Evolutionary conservation across 805 yeast species (phyloP).

Genomic region (Saturnispora besseyi): DNA sequence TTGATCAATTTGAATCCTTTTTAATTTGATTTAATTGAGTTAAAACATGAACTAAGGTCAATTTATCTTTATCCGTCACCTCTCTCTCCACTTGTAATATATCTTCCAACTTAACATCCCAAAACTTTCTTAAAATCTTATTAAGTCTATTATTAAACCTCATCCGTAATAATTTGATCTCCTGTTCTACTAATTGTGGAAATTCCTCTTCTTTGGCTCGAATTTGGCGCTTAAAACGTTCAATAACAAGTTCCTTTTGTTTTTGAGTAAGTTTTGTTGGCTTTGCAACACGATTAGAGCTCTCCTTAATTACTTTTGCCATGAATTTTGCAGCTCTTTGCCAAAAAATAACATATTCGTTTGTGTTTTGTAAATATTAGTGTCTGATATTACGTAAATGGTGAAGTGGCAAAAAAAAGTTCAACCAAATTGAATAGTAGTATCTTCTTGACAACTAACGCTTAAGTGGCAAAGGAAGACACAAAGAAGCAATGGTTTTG

Average conservation of each 20-base stretch:
- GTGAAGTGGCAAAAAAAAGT: slow-evolving; percentile 3
- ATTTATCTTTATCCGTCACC: slow-evolving; percentile 20
- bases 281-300: background rate
- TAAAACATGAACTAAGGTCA: slow-evolving; percentile 25
- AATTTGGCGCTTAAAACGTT: slow-evolving; percentile 19
- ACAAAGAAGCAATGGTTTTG: slow-evolving; percentile 55
- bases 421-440: background rate
- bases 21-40: slow-evolving; percentile 17
- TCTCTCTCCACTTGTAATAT: slow-evolving; percentile 39
- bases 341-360: too few relatives aligned
- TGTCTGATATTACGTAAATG: slow-evolving; percentile 3
- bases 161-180: slow-evolving; percentile 21
- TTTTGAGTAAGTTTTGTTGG: slow-evolving; percentile 20
- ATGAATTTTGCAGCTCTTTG: background rate
- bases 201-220: slow-evolving; percentile 16
- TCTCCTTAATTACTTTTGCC: background rate
- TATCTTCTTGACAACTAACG: background rate
- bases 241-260: slow-evolving; percentile 33
- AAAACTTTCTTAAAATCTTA: slow-evolving; percentile 38
- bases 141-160: slow-evolving; percentile 36
- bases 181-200: slow-evolving; percentile 13
- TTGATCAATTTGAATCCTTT: background rate
- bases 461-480: background rate
- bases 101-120: slow-evolving; percentile 39
- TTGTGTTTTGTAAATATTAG: background rate